Evolutionary conservation across 2,329 filamentous ascomycete genomes (phyloP), one percentile per base, ranked within the genome.

Genomic region (Penicillium sp.): DNA sequence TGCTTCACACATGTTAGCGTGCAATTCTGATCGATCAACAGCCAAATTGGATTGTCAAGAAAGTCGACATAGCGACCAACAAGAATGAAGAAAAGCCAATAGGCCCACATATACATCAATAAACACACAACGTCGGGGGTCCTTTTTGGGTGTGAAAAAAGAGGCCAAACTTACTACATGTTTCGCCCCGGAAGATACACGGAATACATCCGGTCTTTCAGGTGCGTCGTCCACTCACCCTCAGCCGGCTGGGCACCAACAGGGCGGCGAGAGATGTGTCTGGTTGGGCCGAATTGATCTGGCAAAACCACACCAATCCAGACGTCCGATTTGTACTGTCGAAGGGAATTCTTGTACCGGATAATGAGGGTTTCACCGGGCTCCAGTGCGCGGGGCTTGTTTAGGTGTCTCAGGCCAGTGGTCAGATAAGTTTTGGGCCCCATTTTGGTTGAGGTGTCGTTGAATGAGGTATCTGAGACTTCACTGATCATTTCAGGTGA

Each of bases 101-200:
- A 11, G n/a, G 2, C 13, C 4, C 27, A 23, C 16, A 25, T 15
- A 19, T 40, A 13, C 4, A 54, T 11, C 16, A 15, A 23, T 6
- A 46, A 41, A 50, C 5, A 23, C 13, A n/a, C 8, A 23, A 27
- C 31, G 10, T 31, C 5, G 1, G 11, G 19, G n/a, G 50, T 47
- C 41, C 25, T 53, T 53, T 52, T 39, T 23, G 23, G 23, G 6
- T 6, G 3, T 19, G 6, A 40, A 45, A 55, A 51, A 50, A 19
- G 43, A 55, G 16, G 29, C 2, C 19, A 21, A 47, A 59, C 60
- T 61, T 52, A 64, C 62, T 46, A 63, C 48, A 49, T 59, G 19
- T 64, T 64, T 19, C 57, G 38, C 1, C 51, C 58, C 2, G 60
- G 60, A 11, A 64, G 44, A 25, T 61, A 63, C 6, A 58, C 10